Base-by-base conservation (phyloP, 2,329 filamentous ascomycete species). In the Fusarium lyarnte region DNA sequence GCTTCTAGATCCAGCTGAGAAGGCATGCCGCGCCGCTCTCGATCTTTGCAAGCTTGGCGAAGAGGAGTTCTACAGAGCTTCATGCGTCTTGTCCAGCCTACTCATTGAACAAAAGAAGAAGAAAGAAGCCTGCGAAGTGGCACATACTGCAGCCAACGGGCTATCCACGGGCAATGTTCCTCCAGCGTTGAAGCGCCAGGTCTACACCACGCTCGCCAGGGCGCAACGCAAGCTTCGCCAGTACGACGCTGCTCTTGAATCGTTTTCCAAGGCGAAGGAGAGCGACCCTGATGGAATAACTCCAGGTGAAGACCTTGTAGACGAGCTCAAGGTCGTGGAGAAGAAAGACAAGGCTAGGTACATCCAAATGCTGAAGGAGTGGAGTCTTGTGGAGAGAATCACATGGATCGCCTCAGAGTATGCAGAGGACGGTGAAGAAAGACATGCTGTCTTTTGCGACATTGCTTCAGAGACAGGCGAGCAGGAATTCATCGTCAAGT, bases 391-490 rank as follows among this genome's bases (percentile, higher is more conserved):
- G 4, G 77, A 80, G 42, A 70, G 77, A 5, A 66, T 80, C 6
- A 77, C 76, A 0, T 80, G 76, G 70, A 38, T 80, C 12, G 70
- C 75, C 2, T 76, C 71, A 38, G 51, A 75, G 3, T 79, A 78
- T 19, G 42, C 39, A 8, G 64, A 71, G 0, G 21, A 54, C 0
- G 61, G 60, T 0, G 45, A 25, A 3, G 47, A 68, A 1, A 47
- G 76, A 4, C 70, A 71, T 16, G 16, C 38, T 1, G 2, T 17
- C 4, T 55, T 79, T n/a, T 61, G 70, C 12, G 63, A 70, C 3
- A 64, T 72, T 3, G 77, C 77, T 4, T 61, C 55, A 0, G 39
- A 72, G 10, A 68, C 72, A 4, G 68, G 68, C 2, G 77, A 79
- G 19, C 46, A 60, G 0, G 72, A 70, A 1, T 79, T 78, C 5